phyloP scores from a whole-genome alignment of 2,329 filamentous ascomycete species.

The Xylariales sp. region DNA sequence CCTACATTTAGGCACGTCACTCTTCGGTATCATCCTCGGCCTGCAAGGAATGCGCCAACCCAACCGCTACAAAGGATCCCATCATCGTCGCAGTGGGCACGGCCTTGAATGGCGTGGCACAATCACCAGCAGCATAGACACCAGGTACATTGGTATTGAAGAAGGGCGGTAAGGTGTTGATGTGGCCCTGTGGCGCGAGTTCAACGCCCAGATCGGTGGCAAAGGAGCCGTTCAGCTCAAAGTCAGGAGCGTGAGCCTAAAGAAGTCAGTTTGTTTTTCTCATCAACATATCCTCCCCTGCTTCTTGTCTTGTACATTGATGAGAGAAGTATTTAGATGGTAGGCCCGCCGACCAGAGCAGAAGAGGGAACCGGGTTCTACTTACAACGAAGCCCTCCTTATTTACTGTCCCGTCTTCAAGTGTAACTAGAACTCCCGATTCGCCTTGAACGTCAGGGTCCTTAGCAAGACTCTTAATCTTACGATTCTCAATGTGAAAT shows the following conservation, averaged over 20 bases:
- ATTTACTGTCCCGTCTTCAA: slow-evolving; percentile 52
- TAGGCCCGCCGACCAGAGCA: neutral
- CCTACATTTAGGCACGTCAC: slow-evolving; percentile 10
- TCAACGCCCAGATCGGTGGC: slow-evolving; percentile 59
- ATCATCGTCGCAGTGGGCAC: slow-evolving; percentile 47
- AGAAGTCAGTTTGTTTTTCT: slow-evolving; percentile 9
- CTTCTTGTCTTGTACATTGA: neutral
- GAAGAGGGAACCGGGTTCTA: neutral
- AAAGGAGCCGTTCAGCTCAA: slow-evolving; percentile 56
- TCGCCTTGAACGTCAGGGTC: slow-evolving; percentile 38
- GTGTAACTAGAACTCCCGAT: slow-evolving; percentile 43
- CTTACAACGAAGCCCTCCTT: slow-evolving; percentile 55
- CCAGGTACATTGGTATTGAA: slow-evolving; percentile 62
- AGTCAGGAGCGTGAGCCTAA: slow-evolving; percentile 51
- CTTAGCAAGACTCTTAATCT: slow-evolving; percentile 36
- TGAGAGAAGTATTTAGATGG: neutral
- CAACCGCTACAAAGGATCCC: slow-evolving; percentile 41
- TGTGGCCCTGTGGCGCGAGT: slow-evolving; percentile 55
- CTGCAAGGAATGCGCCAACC: slow-evolving; percentile 42
- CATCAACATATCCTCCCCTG: neutral
- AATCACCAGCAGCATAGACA: slow-evolving; percentile 66
- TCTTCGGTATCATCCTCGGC: slow-evolving; percentile 43
- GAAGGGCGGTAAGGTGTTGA: slow-evolving; percentile 58
- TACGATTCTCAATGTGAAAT: slow-evolving; percentile 54
- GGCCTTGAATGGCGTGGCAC: slow-evolving; percentile 45